Conservation (phyloP, 2,329 filamentous ascomycete genomes). For the Coniella vitis region DNA sequence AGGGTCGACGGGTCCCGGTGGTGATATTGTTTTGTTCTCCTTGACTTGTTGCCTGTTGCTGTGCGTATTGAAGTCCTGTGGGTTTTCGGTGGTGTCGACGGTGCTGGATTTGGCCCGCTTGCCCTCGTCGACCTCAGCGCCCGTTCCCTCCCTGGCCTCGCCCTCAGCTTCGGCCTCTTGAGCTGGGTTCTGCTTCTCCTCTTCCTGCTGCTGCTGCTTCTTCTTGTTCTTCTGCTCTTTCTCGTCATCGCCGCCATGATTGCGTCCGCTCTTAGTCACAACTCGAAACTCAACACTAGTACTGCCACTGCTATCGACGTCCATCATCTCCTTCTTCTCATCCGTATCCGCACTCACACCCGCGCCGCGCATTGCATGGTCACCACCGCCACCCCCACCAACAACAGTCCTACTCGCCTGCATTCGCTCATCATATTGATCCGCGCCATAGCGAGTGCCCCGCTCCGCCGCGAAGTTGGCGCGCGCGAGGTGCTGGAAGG, state of each 20-base stretch:
- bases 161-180: neutral
- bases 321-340: neutral
- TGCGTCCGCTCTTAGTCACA: neutral
- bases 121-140: neutral
- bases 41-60: constrained; percentile 13
- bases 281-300: neutral
- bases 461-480: constrained; percentile 67
- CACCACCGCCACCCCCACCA: neutral
- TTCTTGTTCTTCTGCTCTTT: neutral
- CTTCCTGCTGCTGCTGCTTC: constrained; percentile 5
- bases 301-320: neutral
- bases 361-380: neutral
- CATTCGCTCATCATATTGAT: constrained; percentile 70
- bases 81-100: too few species aligned
- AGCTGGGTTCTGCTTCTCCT: neutral
- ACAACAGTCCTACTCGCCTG: constrained; percentile 41
- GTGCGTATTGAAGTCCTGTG: too few species aligned
- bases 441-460: constrained; percentile 58
- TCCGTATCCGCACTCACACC: neutral
- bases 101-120: too few species aligned
- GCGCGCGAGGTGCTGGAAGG: constrained; percentile 58
- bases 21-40: constrained; percentile 12
- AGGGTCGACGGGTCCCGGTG: constrained; percentile 40
- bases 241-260: neutral
- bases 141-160: too few species aligned